phyloP scores from a whole-genome alignment of 1,284 basidiomycete genomes.

The Abortiporus biennis region DNA sequence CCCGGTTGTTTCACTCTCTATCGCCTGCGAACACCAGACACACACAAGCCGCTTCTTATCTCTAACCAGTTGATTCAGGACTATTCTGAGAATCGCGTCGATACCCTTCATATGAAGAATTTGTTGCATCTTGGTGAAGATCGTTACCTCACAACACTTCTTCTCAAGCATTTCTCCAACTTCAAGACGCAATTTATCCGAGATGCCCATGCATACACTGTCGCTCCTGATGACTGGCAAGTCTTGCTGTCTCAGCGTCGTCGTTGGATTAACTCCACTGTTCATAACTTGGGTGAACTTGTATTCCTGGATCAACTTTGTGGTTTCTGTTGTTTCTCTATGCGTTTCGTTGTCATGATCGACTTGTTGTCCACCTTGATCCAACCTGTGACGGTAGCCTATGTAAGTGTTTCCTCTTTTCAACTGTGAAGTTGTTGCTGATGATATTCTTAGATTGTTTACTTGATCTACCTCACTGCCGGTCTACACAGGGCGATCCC shows the following conservation, averaged over 20 bases:
- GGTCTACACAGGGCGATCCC: constrained; percentile 64
- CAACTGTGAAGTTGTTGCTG: constrained; percentile 7
- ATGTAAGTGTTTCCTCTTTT: constrained; percentile 55
- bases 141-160: constrained; percentile 93
- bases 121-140: constrained; percentile 96
- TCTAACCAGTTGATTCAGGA: constrained; percentile 88
- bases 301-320: constrained; percentile 91
- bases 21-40: constrained; percentile 89
- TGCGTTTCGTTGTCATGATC: constrained; percentile 97
- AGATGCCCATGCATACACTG: constrained; percentile 89
- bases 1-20: constrained; percentile 98
- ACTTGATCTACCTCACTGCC: constrained; percentile 76
- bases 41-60: constrained; percentile 84
- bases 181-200: constrained; percentile 94
- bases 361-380: constrained; percentile 86
- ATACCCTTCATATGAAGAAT: constrained; percentile 98
- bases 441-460: constrained; percentile 61
- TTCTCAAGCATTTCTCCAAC: constrained; percentile 90
- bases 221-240: constrained; percentile 91
- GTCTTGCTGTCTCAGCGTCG: constrained; percentile 95
- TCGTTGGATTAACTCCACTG: constrained; percentile 99
- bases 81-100: constrained; percentile 94
- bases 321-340: constrained; percentile 97
- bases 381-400: constrained; percentile 90
- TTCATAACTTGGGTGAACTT: constrained; percentile 94